Base-by-base conservation (phyloP, 2,329 filamentous ascomycete genomes). In the Dactylonectria macrodidyma region DNA sequence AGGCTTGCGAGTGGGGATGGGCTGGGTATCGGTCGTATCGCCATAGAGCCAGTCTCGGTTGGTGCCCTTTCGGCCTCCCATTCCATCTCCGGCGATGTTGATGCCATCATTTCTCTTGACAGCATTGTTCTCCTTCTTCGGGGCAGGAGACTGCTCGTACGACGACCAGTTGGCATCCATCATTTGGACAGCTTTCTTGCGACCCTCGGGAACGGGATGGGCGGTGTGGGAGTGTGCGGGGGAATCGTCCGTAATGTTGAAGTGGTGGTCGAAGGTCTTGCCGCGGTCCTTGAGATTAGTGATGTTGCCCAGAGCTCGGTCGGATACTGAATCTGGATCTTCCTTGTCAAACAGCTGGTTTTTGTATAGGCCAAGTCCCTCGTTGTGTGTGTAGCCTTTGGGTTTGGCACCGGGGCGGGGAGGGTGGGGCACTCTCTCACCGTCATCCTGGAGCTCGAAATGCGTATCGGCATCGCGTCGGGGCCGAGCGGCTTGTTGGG, bases 391-490 rank as follows among this genome's bases (percentile, higher is more conserved):
- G n/a, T 85, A 81, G 51, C 88, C 89, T 63, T 85, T 86, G 59
- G 85, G 86, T 57, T 77, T 77, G 50, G 84, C 84, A 56, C 80
- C 81, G 58, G 81, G 77, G 55, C 80, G 76, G 59, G 85, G 85
- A 50, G 84, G 82, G 62, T 87, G 84, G 8, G 84, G 86, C 16
- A 85, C 82, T 57, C 89, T 88, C 38, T 88, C 88, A 56, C 89
- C 90, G 63, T 95, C 91, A 78, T 98, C 95, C 61, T 89, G 85
- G 75, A 98, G 88, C 68, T 96, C 91, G 77, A 97, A 98, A 81
- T 98, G 94, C 1, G 90, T 84, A 77, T 95, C 91, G 19, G 92
- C 91, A 75, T 97, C 93, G 48, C 91, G 93, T 67, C 95, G 93
- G 44, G 92, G 87, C 78, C 92, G 92, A 75, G 87, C 84, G 44